These are phyloP conservation scores for Termitomyces heimii DNA, from an alignment of 768 basidiomycete species.

Conservation along the genomic window DNA sequence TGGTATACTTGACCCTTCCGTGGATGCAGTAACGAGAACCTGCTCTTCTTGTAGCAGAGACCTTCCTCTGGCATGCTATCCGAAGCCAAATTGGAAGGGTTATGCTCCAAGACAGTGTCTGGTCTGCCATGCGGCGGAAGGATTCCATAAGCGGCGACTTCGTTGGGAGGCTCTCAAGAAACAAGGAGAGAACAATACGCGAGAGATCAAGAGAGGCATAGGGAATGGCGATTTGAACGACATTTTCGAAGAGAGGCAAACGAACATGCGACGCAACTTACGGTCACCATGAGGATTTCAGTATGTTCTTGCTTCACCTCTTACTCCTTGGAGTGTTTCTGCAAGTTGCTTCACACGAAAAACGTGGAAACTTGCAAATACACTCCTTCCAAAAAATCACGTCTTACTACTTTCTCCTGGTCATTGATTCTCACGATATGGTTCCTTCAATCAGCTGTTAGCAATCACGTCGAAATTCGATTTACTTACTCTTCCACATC, in stretches of 20 bases:
- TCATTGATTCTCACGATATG: not conserved
- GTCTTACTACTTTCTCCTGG: not conserved
- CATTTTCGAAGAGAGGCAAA: not conserved
- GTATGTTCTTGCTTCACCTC: not conserved
- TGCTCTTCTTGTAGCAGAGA: not conserved
- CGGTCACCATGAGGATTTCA: not conserved
- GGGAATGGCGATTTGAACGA: not conserved
- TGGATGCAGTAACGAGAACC: not conserved
- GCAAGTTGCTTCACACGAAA: not conserved
- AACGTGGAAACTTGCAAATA: not conserved
- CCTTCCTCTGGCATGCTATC: not conserved
- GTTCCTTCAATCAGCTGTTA: no score
- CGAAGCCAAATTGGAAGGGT: not conserved
- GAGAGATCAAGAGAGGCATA: not conserved
- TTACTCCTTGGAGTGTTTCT: not conserved
- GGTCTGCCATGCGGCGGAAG: conserved; percentile 1
- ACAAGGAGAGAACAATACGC: not conserved
- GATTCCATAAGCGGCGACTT: not conserved
- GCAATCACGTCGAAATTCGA: not conserved
- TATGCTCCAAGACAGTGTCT: not conserved
- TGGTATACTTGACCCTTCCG: not conserved
- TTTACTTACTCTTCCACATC: not conserved
- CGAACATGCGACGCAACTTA: not conserved
- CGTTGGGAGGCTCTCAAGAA: not conserved
- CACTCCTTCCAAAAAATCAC: not conserved